Evolutionary conservation across 805 yeast species (phyloP), one percentile per base, ranked within the genome.

Genomic region (Torulaspora maleeae): DNA sequence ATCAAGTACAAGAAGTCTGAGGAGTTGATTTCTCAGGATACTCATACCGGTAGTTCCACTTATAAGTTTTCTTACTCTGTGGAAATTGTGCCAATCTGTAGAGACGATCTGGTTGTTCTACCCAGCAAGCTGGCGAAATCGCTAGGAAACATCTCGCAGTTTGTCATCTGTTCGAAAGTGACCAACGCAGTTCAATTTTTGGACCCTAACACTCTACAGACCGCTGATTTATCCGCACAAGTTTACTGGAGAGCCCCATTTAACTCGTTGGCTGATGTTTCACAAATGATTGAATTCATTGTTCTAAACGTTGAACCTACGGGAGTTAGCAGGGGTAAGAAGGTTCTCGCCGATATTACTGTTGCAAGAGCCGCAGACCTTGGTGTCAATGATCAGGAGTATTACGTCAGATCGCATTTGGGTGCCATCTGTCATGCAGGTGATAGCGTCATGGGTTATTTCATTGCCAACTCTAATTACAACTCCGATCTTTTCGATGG

Each of bases 391-490:
- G 96, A 89, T 61, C 77, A 77, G 51, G 83, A 87, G 38, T 90
- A 76, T 63, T 88, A 86, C 53, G 80, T 91, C 27, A 78, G 96
- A 63, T 80, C 96, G 0, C 99, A 95, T 66, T 72, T 93, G 39
- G 99, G 99, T 54, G 96, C 84, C 49, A 79, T 93, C 54, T 75
- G 93, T 59, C 97, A 93, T 65, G 95, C 98, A 3, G 99, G 99
- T 56, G 99, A 93, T 65, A 83, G 93, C 11, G 95, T 80, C 16
- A 70, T 91, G 78, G 99, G 99, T 43, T 95, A 90, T 68, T 91
- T 78, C 67, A 71, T 90, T 42, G 73, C 82, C 32, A 89, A 87
- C 62, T 76, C 96, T 38, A 93, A 91, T 66, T 88, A 85, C 70
- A 93, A 93, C 72, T 82, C 87, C 38, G 93, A 83, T 13, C 69